Base-by-base conservation (phyloP, 2,329 filamentous ascomycete genomes). In the Epichloe sibirici region DNA sequence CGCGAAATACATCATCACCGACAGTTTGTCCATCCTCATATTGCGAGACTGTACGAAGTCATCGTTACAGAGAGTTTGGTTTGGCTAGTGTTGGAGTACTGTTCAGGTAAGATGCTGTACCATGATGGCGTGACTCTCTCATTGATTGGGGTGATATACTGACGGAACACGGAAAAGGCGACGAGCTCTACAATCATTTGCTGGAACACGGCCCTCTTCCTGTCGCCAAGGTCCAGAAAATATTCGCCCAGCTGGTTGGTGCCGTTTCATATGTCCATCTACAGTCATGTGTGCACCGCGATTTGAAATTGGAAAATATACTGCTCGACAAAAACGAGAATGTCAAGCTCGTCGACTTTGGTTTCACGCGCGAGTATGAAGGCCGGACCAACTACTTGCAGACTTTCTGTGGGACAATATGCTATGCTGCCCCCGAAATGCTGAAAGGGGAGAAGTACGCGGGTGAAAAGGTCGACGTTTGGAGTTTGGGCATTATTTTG, bases 371-470 rank as follows among this genome's bases (percentile, higher is more conserved):
- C 58, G 93, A 98, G 70, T 98, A 98, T 67, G 90, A 96, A 69
- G 91, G 91, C 55, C 90, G 94, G 62, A 81, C 88, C 34, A 97
- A 90, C 66, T 91, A 97, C 63, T 72, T 98, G 52, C 91, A 97
- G 69, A 98, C 93, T 1, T 98, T 95, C 69, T 98, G 93, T 66
- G 93, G 93, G 5, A 98, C 93, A 0, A 85, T 98, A 57, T 97
- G 91, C 71, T 98, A 98, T 69, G 95, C 90, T 51, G 93, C 93
- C 2, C 93, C 93, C 2, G 93, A 98, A 69, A 98, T 98, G 93
- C 77, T 98, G 42, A 95, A 93, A 67, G 93, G 90, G 40, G 93
- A 98, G 68, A 97, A 95, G 68, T 98, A 98, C 65, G 93, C 90
- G 0, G 91, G 90, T 28, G 90, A 96, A 72, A 97, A 96, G 72